Base-by-base conservation (phyloP, 352 stramenopile genomes). In the Phytophthora foliorum region DNA sequence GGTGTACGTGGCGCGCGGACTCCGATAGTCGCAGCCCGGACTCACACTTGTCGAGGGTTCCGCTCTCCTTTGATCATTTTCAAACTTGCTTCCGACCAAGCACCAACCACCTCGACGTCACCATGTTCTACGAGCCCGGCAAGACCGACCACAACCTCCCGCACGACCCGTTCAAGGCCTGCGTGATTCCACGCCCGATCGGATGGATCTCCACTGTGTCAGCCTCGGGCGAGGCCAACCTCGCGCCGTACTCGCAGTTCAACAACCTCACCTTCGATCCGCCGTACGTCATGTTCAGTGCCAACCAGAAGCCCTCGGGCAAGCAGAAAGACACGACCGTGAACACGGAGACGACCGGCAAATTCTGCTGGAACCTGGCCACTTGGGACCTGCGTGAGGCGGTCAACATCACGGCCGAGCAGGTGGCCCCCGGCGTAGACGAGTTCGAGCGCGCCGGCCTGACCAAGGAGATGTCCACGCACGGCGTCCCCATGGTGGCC, bases 251-350 rank as follows among this genome's bases (percentile, higher is more conserved):
- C 51, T 76, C 68, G 56, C 63, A 73, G 51, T 76, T 76, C 63
- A 76, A 76, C 63, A 72, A 73, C 68, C 19, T 76, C 46, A 72
- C 63, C 24, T 73, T 74, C 54, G 69, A 77, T 19, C 69, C 63
- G 9, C 69, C 69, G 8, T 74, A 74, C 54, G 64, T 77, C 58
- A 77, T 77, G 69, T 77, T 77, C 54, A 74, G 63, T 22, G 64
- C 64, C 17, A 77, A 77, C 64, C 69, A 74, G 58, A 76, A 64
- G 63, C 69, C 69, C 11, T 69, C 63, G 24, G 69, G 69, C 24
- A 41, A 56, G 32, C 63, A 74, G 54, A 77, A 77, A 57, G 69
- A 77, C 42, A 77, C 69, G 48, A 56, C 54, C 1, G 69, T 74
- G 21, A 77, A 74, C 46, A 70, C 64, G 0, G 63, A 74, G 57